Conservation (phyloP, 2,329 filamentous ascomycete species). For the Beauveria medogensis region DNA sequence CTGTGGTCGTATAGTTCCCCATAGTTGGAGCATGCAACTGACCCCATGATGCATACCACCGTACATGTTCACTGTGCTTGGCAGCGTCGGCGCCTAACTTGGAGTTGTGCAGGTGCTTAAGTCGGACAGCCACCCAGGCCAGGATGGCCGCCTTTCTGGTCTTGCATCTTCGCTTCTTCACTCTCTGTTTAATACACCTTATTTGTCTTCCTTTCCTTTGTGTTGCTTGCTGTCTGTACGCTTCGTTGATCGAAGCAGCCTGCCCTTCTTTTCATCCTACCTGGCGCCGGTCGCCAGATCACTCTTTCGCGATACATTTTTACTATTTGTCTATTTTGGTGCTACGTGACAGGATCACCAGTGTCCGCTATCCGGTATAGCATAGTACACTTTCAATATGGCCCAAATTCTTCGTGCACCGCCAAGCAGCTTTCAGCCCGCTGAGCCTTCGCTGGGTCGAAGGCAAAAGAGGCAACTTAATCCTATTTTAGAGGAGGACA, state of each 20-base stretch:
- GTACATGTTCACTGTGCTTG: neutral
- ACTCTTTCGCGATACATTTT: conserved; percentile 15
- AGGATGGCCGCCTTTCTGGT: conserved; percentile 17
- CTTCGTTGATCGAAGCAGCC: conserved; percentile 39
- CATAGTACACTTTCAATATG: conserved; percentile 5
- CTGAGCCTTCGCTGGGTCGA: conserved; percentile 49
- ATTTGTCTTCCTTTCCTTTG: conserved; percentile 24
- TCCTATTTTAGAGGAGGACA: conserved; percentile 56
- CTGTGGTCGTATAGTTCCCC: neutral
- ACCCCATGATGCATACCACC: conserved; percentile 6
- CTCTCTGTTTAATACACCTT: conserved; percentile 20
- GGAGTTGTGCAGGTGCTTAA: conserved; percentile 11
- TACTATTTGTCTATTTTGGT: conserved; percentile 4
- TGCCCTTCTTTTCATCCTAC: conserved; percentile 26
- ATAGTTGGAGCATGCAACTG: neutral
- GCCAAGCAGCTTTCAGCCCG: conserved; percentile 32
- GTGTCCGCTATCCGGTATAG: conserved; percentile 8
- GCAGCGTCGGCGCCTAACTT: conserved; percentile 1
- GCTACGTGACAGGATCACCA: conserved; percentile 6
- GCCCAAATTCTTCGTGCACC: conserved; percentile 3
- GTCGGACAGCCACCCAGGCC: conserved; percentile 13
- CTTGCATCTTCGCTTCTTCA: conserved; percentile 26
- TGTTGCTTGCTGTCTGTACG: conserved; percentile 19
- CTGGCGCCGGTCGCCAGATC: conserved; percentile 30
- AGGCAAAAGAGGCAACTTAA: conserved; percentile 48